Conservation (phyloP, 495 filamentous ascomycete species). For the Hypoxylon perforatum region DNA sequence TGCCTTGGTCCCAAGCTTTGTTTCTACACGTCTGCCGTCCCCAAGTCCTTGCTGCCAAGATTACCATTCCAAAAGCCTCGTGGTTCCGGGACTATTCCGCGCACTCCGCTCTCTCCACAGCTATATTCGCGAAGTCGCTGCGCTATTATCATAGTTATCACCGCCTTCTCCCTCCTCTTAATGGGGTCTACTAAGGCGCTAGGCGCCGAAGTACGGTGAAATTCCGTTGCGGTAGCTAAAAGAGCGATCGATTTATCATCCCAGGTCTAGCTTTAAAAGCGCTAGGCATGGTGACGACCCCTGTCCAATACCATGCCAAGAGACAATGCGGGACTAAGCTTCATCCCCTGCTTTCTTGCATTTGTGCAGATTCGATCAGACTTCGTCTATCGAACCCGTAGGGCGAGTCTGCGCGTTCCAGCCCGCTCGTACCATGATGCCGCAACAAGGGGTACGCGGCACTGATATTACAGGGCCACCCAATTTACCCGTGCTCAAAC, state of each 20-base stretch:
- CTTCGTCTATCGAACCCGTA: constrained; percentile 39
- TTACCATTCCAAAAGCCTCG: constrained; percentile 7
- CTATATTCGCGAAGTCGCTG: neutral
- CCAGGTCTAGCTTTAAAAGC: constrained; percentile 21
- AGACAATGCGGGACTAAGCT: constrained; percentile 27
- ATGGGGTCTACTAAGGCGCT: constrained; percentile 13
- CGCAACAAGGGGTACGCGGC: constrained; percentile 25
- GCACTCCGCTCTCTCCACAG: neutral
- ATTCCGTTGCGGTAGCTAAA: constrained; percentile 14
- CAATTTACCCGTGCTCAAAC: constrained; percentile 18
- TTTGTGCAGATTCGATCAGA: constrained; percentile 37
- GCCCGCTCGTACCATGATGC: constrained; percentile 11
- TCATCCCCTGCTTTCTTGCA: constrained; percentile 27
- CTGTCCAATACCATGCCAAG: constrained; percentile 27
- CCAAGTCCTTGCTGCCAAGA: constrained; percentile 11
- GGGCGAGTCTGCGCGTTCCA: constrained; percentile 22
- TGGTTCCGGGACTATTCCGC: constrained; percentile 11
- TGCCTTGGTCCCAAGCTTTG: constrained; percentile 11
- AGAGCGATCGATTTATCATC: constrained; percentile 31
- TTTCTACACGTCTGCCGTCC: constrained; percentile 6
- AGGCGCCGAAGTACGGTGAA: constrained; percentile 17
- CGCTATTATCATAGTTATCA: constrained; percentile 10
- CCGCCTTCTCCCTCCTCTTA: constrained; percentile 12
- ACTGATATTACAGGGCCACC: constrained; percentile 15
- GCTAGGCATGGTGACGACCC: constrained; percentile 26